Conservation (phyloP, 495 filamentous ascomycete genomes). For the Niebla homalea region DNA sequence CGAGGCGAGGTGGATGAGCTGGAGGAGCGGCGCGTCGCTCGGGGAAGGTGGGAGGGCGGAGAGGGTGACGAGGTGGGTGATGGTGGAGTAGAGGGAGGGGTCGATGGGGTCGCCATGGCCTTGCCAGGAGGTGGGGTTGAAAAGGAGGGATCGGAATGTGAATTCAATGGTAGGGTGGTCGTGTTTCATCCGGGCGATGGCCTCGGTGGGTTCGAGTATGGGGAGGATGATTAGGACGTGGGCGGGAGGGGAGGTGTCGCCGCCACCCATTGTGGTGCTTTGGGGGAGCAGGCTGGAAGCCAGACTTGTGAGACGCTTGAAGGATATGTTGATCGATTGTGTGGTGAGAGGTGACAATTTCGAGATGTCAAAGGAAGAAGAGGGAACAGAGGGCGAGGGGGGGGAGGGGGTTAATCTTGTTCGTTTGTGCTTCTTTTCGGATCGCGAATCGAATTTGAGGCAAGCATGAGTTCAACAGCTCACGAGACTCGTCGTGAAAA, state of each 20-base stretch:
- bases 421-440: too few relatives aligned
- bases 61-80: constrained; percentile 50
- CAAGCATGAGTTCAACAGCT: too few relatives aligned
- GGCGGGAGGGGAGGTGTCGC: constrained; percentile 17
- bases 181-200: constrained; percentile 29
- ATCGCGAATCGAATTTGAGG: too few relatives aligned
- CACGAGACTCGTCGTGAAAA: too few relatives aligned
- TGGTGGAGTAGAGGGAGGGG: not conserved
- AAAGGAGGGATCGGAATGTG: constrained; percentile 16
- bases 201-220: constrained; percentile 24
- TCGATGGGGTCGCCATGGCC: not conserved
- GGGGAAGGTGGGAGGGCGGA: constrained; percentile 32
- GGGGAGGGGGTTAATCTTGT: not conserved
- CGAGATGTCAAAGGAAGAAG: not conserved
- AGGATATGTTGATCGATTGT: too few relatives aligned
- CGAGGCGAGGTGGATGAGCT: constrained; percentile 60
- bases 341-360: too few relatives aligned
- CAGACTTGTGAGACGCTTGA: too few relatives aligned
- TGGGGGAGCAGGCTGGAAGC: not conserved
- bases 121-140: constrained; percentile 7
- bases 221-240: constrained; percentile 35
- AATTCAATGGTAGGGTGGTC: constrained; percentile 41
- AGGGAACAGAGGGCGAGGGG: not conserved
- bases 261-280: constrained; percentile 22
- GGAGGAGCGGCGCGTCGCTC: constrained; percentile 28